Percentiles rank a stretch among this genome's conserved stretches.
phyloP scores from a whole-genome alignment of 768 basidiomycete genomes.

The Gautieria morchelliformis region DNA sequence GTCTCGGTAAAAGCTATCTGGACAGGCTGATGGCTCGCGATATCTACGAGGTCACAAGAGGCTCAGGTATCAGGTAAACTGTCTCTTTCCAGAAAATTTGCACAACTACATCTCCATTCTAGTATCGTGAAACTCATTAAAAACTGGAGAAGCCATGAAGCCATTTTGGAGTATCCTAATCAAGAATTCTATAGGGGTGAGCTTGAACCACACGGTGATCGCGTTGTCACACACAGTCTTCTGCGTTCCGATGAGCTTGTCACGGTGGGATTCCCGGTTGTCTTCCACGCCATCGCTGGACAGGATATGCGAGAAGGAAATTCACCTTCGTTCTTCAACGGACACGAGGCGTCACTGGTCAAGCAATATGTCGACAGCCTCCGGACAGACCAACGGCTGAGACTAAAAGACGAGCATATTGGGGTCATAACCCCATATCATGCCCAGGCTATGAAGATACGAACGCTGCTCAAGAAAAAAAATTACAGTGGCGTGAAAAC shows the following conservation, averaged over 20 bases:
- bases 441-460: conserved; percentile 27
- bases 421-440: conserved; percentile 33
- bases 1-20: conserved; percentile 25
- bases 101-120: not conserved
- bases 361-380: conserved; percentile 24
- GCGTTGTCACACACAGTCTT: conserved; percentile 17
- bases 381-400: conserved; percentile 16
- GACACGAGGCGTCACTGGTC: conserved; percentile 26
- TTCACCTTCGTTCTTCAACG: conserved; percentile 34
- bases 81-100: not conserved
- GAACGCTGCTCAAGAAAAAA: conserved; percentile 16
- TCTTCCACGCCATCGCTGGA: conserved; percentile 27
- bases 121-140: conserved; percentile 53
- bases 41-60: conserved; percentile 18
- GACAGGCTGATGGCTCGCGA: conserved; percentile 24
- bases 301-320: conserved; percentile 23
- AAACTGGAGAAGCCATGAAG: conserved; percentile 48
- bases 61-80: conserved; percentile 24
- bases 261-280: conserved; percentile 19
- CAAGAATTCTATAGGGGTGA: conserved; percentile 29
- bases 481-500: conserved; percentile 20
- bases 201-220: conserved; percentile 21
- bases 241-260: conserved; percentile 20
- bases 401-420: conserved; percentile 23
- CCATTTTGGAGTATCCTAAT: conserved; percentile 49